These are phyloP conservation scores for Backusella luteola DNA, from an alignment of 192 early-diverging fungal species.

Conservation along the genomic window DNA sequence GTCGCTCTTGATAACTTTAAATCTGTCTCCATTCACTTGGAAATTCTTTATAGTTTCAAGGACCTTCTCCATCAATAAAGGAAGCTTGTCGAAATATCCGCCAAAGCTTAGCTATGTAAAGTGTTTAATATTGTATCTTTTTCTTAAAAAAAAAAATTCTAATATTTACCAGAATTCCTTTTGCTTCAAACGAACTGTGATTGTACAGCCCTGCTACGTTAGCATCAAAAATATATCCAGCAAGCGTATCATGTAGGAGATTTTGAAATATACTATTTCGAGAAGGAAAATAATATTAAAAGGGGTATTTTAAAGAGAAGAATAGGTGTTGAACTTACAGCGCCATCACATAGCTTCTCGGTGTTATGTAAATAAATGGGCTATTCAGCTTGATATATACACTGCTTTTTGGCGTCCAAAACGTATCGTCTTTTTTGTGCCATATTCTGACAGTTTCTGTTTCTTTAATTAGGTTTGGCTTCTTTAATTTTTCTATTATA, in stretches of 20 bases:
- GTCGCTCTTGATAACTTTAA: slow-evolving; percentile 69
- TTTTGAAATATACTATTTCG: slow-evolving; percentile 33
- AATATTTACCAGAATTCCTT: slow-evolving; percentile 53
- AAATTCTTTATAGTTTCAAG: slow-evolving; percentile 57
- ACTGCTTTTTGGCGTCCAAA: slow-evolving; percentile 82
- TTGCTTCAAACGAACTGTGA: slow-evolving; percentile 44
- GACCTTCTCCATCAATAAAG: slow-evolving; percentile 62
- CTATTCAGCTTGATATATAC: slow-evolving; percentile 65
- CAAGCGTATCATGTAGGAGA: slow-evolving; percentile 37
- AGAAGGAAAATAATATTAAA: neutral
- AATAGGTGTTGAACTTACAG: slow-evolving; percentile 10
- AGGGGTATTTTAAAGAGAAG: neutral
- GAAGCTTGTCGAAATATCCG: slow-evolving; percentile 86
- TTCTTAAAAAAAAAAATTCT: slow-evolving; percentile 22
- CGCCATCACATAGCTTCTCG: slow-evolving; percentile 58
- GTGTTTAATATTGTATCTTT: slow-evolving; percentile 57
- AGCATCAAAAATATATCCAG: slow-evolving; percentile 42
- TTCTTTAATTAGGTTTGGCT: slow-evolving; percentile 61
- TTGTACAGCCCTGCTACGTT: slow-evolving; percentile 58
- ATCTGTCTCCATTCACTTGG: slow-evolving; percentile 57
- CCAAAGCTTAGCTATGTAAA: slow-evolving; percentile 45
- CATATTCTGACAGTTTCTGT: slow-evolving; percentile 64
- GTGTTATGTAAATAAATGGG: slow-evolving; percentile 71
- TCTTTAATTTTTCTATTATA: slow-evolving; percentile 13
- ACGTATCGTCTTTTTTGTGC: slow-evolving; percentile 92